Base-by-base conservation (phyloP, 2,329 filamentous ascomycete species). In the Colletotrichum melonis region DNA sequence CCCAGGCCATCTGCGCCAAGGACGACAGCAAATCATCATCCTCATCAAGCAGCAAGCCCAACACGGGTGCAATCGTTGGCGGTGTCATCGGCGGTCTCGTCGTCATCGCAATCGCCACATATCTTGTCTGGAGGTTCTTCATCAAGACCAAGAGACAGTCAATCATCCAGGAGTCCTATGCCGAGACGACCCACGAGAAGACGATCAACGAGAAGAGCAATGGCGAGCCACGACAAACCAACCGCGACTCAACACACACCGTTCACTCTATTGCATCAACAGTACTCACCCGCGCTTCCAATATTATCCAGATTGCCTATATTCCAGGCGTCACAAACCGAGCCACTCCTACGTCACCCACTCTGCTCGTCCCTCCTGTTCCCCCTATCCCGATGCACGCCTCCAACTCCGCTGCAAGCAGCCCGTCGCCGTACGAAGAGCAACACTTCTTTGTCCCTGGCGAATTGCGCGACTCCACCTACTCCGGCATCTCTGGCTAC, bases 231-330 rank as follows among this genome's bases (percentile, higher is more conserved):
- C 84, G 86, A 76, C 82, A 88, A 75, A 88, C 90, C 77, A 88
- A 92, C 76, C 89, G 95, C 77, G 90, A 93, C 68, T 97, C 95
- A 12, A 94, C 94, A 57, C 92, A 97, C 81, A 94, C 94, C n/a
- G 92, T 96, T 67, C 90, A 93, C 79, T 98, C 96, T 14, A 95
- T 99, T 80, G 97, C 97, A 19, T 98, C 95, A 11, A 98, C 96
- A 30, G 95, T 98, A 72, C 90, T 98, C 74, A 98, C 97, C 22
- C 92, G 97, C 75, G 97, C 97, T 62, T 98, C 97, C 79, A 99
- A 99, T 86, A 96, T 99, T 81, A 99, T 99, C 79, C 97, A 98
- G 84, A 99, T 99, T 83, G 97, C 97, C 69, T 99, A 98, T 83
- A 98, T 99, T 76, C 97, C 97, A 16, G 97, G 97, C 73, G 95